Conservation (phyloP, 2,329 filamentous ascomycete species). For the Coniochaeta hoffmannii region DNA sequence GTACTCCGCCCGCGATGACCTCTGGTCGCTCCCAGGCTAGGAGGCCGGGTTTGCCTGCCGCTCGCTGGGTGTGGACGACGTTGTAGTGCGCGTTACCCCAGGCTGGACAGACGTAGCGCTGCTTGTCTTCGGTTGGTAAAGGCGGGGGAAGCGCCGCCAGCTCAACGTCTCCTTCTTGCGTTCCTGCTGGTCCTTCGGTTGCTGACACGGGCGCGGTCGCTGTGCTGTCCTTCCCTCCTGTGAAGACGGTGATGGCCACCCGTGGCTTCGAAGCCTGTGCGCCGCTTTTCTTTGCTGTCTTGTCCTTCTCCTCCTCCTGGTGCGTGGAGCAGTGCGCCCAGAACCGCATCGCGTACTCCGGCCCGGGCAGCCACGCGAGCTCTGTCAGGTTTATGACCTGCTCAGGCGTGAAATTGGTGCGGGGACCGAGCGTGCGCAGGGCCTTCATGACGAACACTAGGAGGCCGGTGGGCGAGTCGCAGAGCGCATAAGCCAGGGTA, state of each 20-base stretch:
- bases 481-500: slow-evolving; percentile 51
- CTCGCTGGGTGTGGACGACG: slow-evolving; percentile 32
- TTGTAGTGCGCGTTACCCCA: slow-evolving; percentile 39
- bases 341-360: slow-evolving; percentile 51
- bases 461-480: slow-evolving; percentile 53
- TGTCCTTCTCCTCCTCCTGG: slow-evolving; percentile 10
- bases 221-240: slow-evolving; percentile 21
- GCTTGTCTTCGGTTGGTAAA: slow-evolving; percentile 4
- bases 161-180: slow-evolving; percentile 7
- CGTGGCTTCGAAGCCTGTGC: slow-evolving; percentile 23
- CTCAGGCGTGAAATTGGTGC: slow-evolving; percentile 33
- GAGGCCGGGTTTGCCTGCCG: slow-evolving; percentile 32
- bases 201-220: not conserved
- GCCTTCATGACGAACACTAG: slow-evolving; percentile 45
- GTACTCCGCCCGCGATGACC: slow-evolving; percentile 32
- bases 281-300: not conserved
- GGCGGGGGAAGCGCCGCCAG: not conserved
- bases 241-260: slow-evolving; percentile 40
- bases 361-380: slow-evolving; percentile 59
- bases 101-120: slow-evolving; percentile 35
- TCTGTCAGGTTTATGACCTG: slow-evolving; percentile 55
- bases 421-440: slow-evolving; percentile 32
- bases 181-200: not conserved
- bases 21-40: slow-evolving; percentile 42
- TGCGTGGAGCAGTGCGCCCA: slow-evolving; percentile 39